Conservation (phyloP, 2,329 filamentous ascomycete species). For the Alternaria ethzedia region DNA sequence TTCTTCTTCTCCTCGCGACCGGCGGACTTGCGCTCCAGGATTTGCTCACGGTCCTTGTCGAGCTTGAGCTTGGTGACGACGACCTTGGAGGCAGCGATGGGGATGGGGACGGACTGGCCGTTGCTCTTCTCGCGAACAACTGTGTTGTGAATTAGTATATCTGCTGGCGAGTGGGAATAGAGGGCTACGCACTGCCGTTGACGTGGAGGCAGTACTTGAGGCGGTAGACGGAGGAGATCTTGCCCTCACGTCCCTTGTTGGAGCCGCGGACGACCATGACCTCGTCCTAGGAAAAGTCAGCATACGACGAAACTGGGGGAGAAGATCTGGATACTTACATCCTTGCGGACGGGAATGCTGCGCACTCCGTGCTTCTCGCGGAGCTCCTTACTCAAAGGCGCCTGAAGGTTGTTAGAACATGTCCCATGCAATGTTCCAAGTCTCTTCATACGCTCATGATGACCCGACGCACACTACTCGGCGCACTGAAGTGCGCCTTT, state of each 20-base stretch:
- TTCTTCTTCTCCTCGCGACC: conserved; percentile 79
- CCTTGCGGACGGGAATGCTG: conserved; percentile 92
- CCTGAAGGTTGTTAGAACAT: conserved; percentile 45
- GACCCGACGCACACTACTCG: conserved; percentile 89
- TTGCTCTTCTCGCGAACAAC: conserved; percentile 97
- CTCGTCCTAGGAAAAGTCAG: conserved; percentile 64
- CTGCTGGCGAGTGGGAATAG: background rate
- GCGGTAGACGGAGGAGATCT: conserved; percentile 86
- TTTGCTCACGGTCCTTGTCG: conserved; percentile 91
- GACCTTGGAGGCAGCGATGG: conserved; percentile 95
- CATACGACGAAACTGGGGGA: conserved; percentile 19
- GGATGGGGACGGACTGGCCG: conserved; percentile 93
- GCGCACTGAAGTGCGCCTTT: conserved; percentile 96
- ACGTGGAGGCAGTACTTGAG: conserved; percentile 94
- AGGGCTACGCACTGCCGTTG: conserved; percentile 67
- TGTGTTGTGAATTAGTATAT: conserved; percentile 32
- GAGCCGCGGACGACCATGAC: conserved; percentile 88
- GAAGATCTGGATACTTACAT: conserved; percentile 50
- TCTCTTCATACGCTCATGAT: conserved; percentile 84
- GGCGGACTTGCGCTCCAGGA: conserved; percentile 82
- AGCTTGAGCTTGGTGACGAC: conserved; percentile 99
- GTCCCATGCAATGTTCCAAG: conserved; percentile 55
- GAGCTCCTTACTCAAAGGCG: conserved; percentile 73
- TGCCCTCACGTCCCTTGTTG: conserved; percentile 98
- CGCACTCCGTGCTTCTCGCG: conserved; percentile 98